phyloP scores from a whole-genome alignment of 2,329 filamentous ascomycete species.

The Pochonia chlamydosporia region DNA sequence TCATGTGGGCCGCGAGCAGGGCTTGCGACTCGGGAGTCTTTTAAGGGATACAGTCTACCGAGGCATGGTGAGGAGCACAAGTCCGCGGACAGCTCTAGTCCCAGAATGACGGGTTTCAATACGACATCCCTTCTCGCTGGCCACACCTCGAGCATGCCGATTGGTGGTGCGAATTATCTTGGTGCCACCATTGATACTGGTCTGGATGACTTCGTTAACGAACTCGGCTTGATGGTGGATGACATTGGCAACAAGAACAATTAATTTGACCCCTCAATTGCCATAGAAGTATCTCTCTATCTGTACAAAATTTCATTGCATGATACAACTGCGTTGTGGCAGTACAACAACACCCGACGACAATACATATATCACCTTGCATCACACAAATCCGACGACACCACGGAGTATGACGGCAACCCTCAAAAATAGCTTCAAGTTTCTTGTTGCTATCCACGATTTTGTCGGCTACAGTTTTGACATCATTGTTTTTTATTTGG shows the following conservation, averaged over 20 bases:
- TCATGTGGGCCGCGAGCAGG: conserved; percentile 17
- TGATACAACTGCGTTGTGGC: no score
- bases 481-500: no score
- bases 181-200: conserved; percentile 29
- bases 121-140: conserved; percentile 20
- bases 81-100: conserved; percentile 5
- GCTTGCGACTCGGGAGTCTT: conserved; percentile 15
- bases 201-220: conserved; percentile 35
- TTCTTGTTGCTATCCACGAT: no score
- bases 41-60: conserved; percentile 43
- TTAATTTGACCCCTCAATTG: no score
- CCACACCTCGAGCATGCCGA: conserved; percentile 12
- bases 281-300: no score
- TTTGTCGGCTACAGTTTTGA: no score
- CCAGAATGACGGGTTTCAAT: conserved; percentile 11
- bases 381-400: no score
- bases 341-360: no score
- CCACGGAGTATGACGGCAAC: no score
- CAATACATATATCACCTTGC: no score
- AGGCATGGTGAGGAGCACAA: conserved; percentile 17
- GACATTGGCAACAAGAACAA: conserved; percentile 32
- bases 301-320: no score
- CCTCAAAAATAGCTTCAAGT: no score
- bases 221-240: conserved; percentile 48
- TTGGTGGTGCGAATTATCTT: conserved; percentile 21